Evolutionary conservation across 2,329 filamentous ascomycete genomes (phyloP).

Genomic region (Phialocephala sp.): DNA sequence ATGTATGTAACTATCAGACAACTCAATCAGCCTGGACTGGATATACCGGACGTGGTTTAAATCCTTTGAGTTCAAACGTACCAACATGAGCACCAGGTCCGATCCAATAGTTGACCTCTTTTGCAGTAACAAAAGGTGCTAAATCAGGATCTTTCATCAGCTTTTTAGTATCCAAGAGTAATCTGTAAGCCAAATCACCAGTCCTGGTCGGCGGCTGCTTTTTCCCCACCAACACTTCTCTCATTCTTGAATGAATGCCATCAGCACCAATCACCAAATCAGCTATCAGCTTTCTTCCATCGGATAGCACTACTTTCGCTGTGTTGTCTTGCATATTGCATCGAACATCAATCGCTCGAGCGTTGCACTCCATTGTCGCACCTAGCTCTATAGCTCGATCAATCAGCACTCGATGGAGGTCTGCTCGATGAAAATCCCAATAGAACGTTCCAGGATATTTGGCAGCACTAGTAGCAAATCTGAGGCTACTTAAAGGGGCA

Average conservation of each 20-base stretch:
- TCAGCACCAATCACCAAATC: conserved; percentile 9
- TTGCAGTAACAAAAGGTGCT: not conserved
- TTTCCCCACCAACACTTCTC: not conserved
- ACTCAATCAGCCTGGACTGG: not conserved
- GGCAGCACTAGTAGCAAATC: not conserved
- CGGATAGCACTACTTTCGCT: not conserved
- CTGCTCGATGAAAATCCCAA: conserved; percentile 5
- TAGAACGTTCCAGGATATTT: conserved; percentile 8
- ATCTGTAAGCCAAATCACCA: not conserved
- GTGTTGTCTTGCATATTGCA: not conserved
- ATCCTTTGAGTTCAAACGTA: not conserved
- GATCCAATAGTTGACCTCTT: conserved; percentile 5
- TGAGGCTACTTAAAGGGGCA: not conserved
- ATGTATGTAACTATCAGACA: conserved; percentile 2
- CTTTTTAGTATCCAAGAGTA: not conserved
- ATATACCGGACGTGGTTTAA: not conserved
- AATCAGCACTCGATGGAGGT: conserved; percentile 5
- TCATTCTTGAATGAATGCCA: conserved; percentile 9
- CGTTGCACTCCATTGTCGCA: conserved; percentile 3
- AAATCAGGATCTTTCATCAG: conserved; percentile 4
- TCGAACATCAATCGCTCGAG: not conserved
- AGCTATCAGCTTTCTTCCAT: not conserved
- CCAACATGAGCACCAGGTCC: conserved; percentile 6
- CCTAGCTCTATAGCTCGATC: conserved; percentile 2
- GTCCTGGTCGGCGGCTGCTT: conserved; percentile 4